Base-by-base conservation (phyloP, 805 yeast genomes). In the Myxozyma geophila region DNA sequence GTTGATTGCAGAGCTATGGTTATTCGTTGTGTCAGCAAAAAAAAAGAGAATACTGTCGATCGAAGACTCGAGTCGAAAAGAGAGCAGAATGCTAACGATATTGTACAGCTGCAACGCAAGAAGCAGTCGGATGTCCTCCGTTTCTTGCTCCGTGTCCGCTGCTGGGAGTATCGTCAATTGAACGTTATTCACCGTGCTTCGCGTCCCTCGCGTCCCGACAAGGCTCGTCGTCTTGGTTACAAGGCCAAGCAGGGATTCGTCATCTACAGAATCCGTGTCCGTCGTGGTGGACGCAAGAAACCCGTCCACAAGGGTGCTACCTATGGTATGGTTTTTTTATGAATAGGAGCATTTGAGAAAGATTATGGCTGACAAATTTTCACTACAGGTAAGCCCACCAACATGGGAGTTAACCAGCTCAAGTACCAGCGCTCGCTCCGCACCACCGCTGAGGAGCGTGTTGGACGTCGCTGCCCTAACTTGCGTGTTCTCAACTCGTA, bases 271-370 rank as follows among this genome's bases (percentile, higher is more conserved):
- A 84, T 93, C 83, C 91, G 99, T 85, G 98, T 95, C 78, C 91
- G 98, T 86, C 90, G 99, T 85, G 99, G 99, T 87, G 93, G 93
- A 87, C 92, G 99, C 90, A 95, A 95, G 97, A 91, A 97, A 86
- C 98, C 98, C 77, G 98, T 89, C 78, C 92, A 96, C 85, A 95
- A 95, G 95, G 99, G 99, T 90, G 98, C 98, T 79, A 95, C 98
- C 81, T 93, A 95, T 88, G 99, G 99, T 59, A 54, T 35, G 59
- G 17, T 36, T 39, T 8, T 21, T 3, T 8, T 39, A 37, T 3
- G 23, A 21, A 6, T 5, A 35, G 15, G 8, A 17, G 39, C 12
- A 37, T 13, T 37, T 9, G 9, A 40, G 41, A 46, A 19, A 40
- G 13, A 12, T 23, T 28, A 17, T 15, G 2, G 47, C 47, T 43